Evolutionary conservation across 116 monocot species (phyloP), one percentile per base, ranked within the genome.

Genomic region (Zostera marina): DNA sequence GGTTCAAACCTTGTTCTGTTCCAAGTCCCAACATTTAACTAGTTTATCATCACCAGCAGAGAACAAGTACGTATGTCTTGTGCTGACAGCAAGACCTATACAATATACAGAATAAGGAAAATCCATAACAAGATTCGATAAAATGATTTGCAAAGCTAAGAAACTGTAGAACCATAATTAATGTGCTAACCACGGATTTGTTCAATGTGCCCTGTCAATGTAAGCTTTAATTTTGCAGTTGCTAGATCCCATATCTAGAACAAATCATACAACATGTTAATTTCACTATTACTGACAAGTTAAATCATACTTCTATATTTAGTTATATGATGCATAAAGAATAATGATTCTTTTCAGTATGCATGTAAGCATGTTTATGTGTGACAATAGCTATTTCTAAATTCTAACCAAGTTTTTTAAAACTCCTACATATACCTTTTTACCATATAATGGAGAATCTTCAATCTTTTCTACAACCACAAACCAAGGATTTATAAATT

Each of bases 21-120:
- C 96, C 62, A 98, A 81, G 22, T 98, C 96, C 96, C 96, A 98
- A 60, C 96, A 98, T 72, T 98, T 98, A 44, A 98, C 96, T 86
- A 82, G 96, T 67, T 98, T 98, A 63, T 98, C 96, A 82, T 98
- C 96, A 70, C 96, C 96, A 68, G 96, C 96, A 51, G 96, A 98
- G 63, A 98, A 98, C 72, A 98, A 62, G 62, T 98, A 98, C 0
- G 96, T 98, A 58, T 98, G 96, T 4, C 74, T 76, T 55, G 74
- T 41, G 60, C 96, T 98, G 26, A 98, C 96, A 56, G 96, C 96
- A 74, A 98, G 90, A 26, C 96, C 96, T 98, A 47, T 12, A 61
- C 26, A 25, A 62, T 41, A 24, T 4, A 10, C 26, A 69, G 54
- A 59, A 66, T 11, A 12, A 56, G 47, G 11, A 66, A 67, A 39